These are phyloP conservation scores for Vitis labrusca DNA, from an alignment of 164 flowering plant genomes.

Conservation along the genomic window DNA sequence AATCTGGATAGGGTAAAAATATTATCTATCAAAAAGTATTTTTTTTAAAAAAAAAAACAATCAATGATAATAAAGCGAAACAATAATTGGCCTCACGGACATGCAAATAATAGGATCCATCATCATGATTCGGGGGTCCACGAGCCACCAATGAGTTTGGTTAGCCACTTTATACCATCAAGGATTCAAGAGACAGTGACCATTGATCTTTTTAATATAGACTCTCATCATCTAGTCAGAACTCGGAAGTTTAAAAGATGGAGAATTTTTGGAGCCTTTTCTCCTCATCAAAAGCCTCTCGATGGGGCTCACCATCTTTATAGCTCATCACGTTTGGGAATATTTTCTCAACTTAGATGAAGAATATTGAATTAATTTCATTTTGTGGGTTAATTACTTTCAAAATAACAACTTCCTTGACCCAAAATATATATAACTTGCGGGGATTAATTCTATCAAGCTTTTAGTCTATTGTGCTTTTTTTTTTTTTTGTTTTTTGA, in stretches of 20 bases:
- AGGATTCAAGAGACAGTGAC: conserved; percentile 1
- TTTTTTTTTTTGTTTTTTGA: too few relatives aligned
- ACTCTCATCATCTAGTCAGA: background rate
- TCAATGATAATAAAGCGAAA: too few relatives aligned
- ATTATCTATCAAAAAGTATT: too few relatives aligned
- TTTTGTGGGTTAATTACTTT: too few relatives aligned
- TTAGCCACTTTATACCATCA: conserved; percentile 10
- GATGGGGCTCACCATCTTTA: background rate
- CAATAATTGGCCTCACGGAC: too few relatives aligned
- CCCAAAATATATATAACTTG: too few relatives aligned
- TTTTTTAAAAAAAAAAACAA: too few relatives aligned
- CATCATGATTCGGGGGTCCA: background rate
- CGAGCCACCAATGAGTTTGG: background rate
- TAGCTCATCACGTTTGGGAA: conserved; percentile 2
- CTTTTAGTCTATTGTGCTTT: too few relatives aligned
- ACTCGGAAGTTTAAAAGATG: background rate
- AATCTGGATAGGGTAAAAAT: too few relatives aligned
- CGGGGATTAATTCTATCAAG: too few relatives aligned
- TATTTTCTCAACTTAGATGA: background rate
- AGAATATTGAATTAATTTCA: too few relatives aligned
- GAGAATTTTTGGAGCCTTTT: background rate
- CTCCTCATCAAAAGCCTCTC: background rate
- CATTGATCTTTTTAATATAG: conserved; percentile 4
- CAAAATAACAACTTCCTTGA: too few relatives aligned
- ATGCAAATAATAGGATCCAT: conserved; percentile 5